These are phyloP conservation scores for Sugiyamaella xylanicola DNA, from an alignment of 1,139 yeast genomes.

Conservation along the genomic window DNA sequence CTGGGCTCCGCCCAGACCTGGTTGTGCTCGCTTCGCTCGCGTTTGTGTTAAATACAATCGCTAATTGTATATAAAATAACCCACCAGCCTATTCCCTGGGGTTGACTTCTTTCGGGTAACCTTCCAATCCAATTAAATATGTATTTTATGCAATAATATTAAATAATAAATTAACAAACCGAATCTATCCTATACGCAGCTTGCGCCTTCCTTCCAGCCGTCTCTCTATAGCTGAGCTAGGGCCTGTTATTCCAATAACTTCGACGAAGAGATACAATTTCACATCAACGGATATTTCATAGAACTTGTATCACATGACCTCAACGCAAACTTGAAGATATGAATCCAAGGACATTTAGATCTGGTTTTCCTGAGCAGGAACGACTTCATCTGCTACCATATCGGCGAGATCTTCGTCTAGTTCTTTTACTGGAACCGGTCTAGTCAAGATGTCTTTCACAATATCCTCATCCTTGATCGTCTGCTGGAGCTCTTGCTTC, in stretches of 20 bases:
- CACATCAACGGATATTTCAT: too few relatives aligned
- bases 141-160: conserved; percentile 9
- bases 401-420: conserved; percentile 14
- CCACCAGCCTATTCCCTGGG: too few relatives aligned
- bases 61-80: too few relatives aligned
- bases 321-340: too few relatives aligned
- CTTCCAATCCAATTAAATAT: neutral
- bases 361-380: neutral
- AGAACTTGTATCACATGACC: too few relatives aligned
- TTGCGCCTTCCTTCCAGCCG: too few relatives aligned
- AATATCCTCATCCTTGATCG: conserved; percentile 22
- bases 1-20: neutral
- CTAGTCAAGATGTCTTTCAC: conserved; percentile 24
- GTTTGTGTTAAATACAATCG: too few relatives aligned
- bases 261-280: too few relatives aligned
- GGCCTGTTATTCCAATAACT: too few relatives aligned
- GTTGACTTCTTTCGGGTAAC: too few relatives aligned
- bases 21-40: neutral
- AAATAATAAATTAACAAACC: neutral
- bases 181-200: too few relatives aligned
- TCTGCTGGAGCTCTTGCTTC: conserved; percentile 26
- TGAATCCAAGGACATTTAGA: neutral
- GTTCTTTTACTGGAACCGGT: conserved; percentile 10
- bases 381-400: conserved; percentile 3
- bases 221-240: too few relatives aligned